Base-by-base conservation (phyloP, 2,329 filamentous ascomycete species). In the Botryotinia calthae region DNA sequence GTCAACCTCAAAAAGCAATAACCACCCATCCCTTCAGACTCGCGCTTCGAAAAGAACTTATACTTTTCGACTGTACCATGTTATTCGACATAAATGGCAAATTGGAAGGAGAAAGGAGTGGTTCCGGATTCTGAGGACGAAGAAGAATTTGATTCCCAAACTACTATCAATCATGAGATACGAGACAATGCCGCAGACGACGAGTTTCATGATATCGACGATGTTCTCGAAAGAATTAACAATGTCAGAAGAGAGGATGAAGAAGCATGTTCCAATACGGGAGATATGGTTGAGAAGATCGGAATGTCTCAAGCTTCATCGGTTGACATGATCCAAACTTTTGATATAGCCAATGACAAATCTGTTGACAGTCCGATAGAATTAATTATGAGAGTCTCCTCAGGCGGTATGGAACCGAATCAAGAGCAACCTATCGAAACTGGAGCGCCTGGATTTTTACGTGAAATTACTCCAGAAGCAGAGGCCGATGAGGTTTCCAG, bases 81-180 rank as follows among this genome's bases (percentile, higher is more conserved):
- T 73, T 70, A 76, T 64, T 71, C 28, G 62, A 72, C 31, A 69
- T 62, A 61, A 44, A 81, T 81, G 80, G 78, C 79, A 74, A 75
- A 74, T 75, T 82, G 80, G 80, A 82, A 81, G 76, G 79, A 80
- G 76, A 79, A 75, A 77, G 80, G 80, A 70, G 78, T 78, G 65
- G 80, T 82, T 31, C 80, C 79, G 54, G 80, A 82, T 73, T 81
- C 80, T n/a, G 80, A 81, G 58, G 80, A 82, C 56, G 80, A 81
- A 73, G 79, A 80, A 61, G 74, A 75, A 62, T 66, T 75, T 42
- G 77, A 80, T 54, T 75, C 72, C 68, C 76, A 77, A 70, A 75
- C 63, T 46, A 75, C 51, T 42, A 40, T 59, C n/a, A 51, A 56
- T n/a, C 61, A 56, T 51, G 61, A 73, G 25, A 40, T 70, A 40